These are phyloP conservation scores for Colletotrichum sp. DNA, from an alignment of 2,329 filamentous ascomycete genomes.

Conservation along the genomic window DNA sequence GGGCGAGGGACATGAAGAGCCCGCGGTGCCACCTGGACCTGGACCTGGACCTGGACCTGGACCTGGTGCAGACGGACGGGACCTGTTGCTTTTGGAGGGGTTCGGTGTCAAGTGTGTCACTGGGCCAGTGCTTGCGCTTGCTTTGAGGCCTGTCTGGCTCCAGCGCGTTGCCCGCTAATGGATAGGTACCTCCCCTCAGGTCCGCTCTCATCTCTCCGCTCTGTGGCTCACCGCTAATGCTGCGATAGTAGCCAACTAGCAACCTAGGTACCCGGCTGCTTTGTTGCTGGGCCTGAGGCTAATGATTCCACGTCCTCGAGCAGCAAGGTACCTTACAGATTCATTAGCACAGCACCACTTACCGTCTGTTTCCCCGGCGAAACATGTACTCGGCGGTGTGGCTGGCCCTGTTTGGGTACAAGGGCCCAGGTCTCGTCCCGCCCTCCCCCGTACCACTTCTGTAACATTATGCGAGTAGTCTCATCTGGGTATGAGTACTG, in stretches of 20 bases:
- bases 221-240: constrained; percentile 17
- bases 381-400: constrained; percentile 12
- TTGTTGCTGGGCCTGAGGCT: neutral
- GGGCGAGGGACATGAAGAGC: neutral
- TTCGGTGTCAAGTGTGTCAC: constrained; percentile 19
- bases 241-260: neutral
- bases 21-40: constrained; percentile 13
- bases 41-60: neutral
- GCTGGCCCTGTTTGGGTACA: constrained; percentile 3
- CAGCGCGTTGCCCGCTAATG: constrained; percentile 8
- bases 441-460: constrained; percentile 15
- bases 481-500: neutral
- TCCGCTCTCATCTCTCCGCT: constrained; percentile 16
- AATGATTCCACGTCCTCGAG: neutral
- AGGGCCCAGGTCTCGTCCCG: constrained; percentile 14
- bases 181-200: neutral
- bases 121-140: constrained; percentile 14
- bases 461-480: constrained; percentile 18
- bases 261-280: neutral
- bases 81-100: constrained; percentile 14
- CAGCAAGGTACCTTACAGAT: neutral
- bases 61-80: neutral
- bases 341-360: neutral
- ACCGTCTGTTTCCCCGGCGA: neutral
- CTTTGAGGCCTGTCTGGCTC: constrained; percentile 10